A percentile compares a stretch with the other conserved stretches of the same genome.
Evolutionary conservation across 2,329 filamentous ascomycete species (phyloP).

Genomic region (Fusarium sp.): DNA sequence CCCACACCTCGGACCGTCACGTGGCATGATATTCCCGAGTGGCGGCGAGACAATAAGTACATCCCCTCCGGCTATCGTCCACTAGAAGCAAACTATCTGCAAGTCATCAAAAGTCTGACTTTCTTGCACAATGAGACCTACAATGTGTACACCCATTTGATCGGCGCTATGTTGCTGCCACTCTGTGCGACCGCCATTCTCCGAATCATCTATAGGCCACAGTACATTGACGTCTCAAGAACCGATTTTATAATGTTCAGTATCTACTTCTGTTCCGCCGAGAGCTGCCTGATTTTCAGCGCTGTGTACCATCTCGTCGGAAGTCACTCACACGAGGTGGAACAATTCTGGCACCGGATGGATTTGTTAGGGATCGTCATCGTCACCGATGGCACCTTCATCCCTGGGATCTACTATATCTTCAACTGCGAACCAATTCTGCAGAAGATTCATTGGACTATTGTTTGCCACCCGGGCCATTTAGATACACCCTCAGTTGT

Average conservation of each 20-base stretch:
- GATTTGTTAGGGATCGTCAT: background rate
- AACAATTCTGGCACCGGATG: background rate
- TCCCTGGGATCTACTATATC: background rate
- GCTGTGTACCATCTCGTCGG: background rate
- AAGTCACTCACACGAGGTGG: background rate
- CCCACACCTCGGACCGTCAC: background rate
- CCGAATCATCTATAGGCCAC: background rate
- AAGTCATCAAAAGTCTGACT: background rate
- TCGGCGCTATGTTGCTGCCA: background rate
- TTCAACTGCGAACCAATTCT: background rate
- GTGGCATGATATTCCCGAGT: background rate
- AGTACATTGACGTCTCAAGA: rapidly evolving
- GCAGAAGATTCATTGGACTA: background rate
- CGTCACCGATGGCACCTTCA: background rate
- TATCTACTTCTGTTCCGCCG: background rate
- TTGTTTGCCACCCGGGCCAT: background rate
- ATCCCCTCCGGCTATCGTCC: background rate
- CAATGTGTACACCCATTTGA: background rate
- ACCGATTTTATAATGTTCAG: background rate
- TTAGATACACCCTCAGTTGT: background rate
- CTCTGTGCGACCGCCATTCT: background rate
- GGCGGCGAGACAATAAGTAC: background rate
- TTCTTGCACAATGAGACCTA: constrained; percentile 1
- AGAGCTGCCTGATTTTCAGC: background rate
- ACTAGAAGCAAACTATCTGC: background rate